Evolutionary conservation across 305 asterid species (phyloP).

Genomic region (Fraxinus paxiana): DNA sequence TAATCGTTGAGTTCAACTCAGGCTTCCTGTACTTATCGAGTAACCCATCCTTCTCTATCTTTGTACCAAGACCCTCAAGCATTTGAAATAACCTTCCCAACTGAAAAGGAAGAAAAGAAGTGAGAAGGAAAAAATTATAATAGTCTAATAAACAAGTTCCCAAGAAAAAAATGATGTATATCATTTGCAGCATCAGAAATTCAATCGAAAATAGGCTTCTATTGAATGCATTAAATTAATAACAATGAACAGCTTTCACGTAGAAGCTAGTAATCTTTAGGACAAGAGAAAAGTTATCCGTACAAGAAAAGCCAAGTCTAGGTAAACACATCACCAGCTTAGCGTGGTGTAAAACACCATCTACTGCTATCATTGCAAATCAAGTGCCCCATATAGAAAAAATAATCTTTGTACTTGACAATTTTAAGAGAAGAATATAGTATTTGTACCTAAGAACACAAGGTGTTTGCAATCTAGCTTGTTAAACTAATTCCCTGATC

Average conservation of each 20-base stretch:
- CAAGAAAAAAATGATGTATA: background rate
- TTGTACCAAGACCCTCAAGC: conserved; percentile 85
- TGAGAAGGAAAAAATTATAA: conserved; percentile 1
- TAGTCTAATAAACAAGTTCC: background rate
- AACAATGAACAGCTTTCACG: background rate
- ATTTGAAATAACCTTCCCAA: conserved; percentile 81
- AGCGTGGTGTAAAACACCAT: background rate
- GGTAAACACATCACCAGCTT: background rate
- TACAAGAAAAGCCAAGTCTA: background rate
- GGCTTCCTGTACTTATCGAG: conserved; percentile 67
- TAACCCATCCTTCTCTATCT: conserved; percentile 67
- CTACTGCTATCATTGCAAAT: background rate
- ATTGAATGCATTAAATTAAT: background rate
- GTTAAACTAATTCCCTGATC: background rate
- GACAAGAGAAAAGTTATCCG: background rate
- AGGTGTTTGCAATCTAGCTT: background rate
- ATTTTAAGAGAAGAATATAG: background rate
- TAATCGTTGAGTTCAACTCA: conserved; percentile 41
- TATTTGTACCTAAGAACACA: background rate
- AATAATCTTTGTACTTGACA: background rate
- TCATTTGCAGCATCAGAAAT: background rate
- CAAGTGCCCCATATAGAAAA: background rate
- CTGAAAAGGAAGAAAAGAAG: conserved; percentile 33
- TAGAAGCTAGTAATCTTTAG: background rate
- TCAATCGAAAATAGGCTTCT: background rate